Evolutionary conservation across 176 grass and related monocot species (phyloP).

Genomic region (Lolium perenne): DNA sequence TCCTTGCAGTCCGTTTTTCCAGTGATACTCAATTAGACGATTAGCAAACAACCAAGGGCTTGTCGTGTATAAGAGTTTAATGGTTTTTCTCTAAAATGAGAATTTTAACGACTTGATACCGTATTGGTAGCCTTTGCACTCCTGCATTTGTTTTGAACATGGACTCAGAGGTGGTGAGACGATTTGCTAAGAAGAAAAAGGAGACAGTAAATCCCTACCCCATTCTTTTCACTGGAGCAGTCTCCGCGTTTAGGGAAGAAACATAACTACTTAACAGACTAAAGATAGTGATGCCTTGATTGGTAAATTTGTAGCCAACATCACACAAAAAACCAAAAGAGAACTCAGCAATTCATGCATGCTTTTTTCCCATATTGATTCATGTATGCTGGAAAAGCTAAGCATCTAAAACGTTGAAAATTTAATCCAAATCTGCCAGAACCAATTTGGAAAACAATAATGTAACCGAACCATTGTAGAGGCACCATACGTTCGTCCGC

Average conservation of each 20-base stretch:
- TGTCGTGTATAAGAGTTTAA: neutral
- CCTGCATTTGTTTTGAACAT: neutral
- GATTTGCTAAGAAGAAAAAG: neutral
- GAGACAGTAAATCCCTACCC: neutral
- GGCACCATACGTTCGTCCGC: too few relatives aligned
- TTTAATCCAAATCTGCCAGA: neutral
- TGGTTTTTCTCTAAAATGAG: neutral
- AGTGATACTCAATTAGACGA: neutral
- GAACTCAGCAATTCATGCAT: neutral
- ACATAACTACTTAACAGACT: too few relatives aligned
- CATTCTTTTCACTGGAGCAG: neutral
- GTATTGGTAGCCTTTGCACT: neutral
- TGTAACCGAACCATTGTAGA: neutral
- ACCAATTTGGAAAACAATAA: neutral
- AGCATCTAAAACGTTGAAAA: neutral
- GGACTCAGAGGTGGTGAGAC: neutral
- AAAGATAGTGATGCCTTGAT: too few relatives aligned
- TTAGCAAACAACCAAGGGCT: neutral
- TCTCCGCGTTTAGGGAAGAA: too few relatives aligned
- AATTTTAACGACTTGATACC: neutral
- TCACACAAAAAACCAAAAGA: neutral
- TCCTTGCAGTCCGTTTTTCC: conserved; percentile 50
- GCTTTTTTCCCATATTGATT: neutral
- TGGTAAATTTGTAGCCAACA: neutral
- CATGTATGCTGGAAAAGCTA: neutral